phyloP scores from a whole-genome alignment of 495 filamentous ascomycete genomes.

The Lophiostoma macrostomum region DNA sequence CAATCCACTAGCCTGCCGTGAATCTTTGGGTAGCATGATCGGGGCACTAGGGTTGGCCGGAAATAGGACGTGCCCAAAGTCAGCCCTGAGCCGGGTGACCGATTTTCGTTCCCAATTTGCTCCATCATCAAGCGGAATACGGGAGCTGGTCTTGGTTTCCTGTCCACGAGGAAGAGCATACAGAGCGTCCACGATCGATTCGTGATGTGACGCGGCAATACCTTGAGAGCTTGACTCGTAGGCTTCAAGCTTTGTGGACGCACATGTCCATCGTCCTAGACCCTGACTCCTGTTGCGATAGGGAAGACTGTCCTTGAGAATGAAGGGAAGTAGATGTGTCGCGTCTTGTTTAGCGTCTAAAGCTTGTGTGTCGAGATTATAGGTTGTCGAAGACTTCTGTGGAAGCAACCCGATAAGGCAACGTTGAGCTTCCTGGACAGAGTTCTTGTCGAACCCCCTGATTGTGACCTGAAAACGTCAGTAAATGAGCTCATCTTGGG shows the following conservation, averaged over 20 bases:
- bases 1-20: too few relatives aligned
- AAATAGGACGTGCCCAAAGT: too few relatives aligned
- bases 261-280: constrained; percentile 20
- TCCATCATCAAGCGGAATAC: too few relatives aligned
- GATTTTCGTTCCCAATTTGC: too few relatives aligned
- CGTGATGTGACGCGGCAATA: background rate
- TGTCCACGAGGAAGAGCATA: too few relatives aligned
- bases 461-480: constrained; percentile 16
- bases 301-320: constrained; percentile 11
- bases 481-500: background rate
- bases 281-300: constrained; percentile 8
- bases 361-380: background rate
- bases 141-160: too few relatives aligned
- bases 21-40: too few relatives aligned
- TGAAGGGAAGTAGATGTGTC: constrained; percentile 5
- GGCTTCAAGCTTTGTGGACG: background rate
- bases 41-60: too few relatives aligned
- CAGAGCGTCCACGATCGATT: too few relatives aligned
- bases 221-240: background rate
- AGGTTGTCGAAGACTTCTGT: background rate
- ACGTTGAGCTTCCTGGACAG: constrained; percentile 24
- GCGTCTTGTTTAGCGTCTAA: background rate
- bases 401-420: constrained; percentile 19
- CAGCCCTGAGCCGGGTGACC: too few relatives aligned
- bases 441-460: constrained; percentile 10